Percentiles rank a stretch among this genome's conserved stretches.
These are phyloP conservation scores for Hypoxylon sp. DNA, from an alignment of 2,329 filamentous ascomycete species.

Conservation along the genomic window DNA sequence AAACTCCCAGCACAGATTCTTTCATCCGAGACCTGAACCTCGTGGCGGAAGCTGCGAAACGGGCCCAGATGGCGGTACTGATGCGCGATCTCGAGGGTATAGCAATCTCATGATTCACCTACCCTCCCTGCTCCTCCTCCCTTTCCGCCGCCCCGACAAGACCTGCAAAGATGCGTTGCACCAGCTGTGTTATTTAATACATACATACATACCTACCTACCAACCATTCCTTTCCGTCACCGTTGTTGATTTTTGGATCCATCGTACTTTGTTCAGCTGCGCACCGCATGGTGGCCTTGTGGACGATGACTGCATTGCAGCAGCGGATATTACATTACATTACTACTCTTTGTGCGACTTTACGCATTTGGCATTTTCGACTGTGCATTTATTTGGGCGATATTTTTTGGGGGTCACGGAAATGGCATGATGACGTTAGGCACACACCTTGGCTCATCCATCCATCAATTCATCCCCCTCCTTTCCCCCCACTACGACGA, in stretches of 20 bases:
- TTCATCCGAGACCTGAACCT: slow-evolving; percentile 88
- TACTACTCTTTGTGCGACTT: slow-evolving; percentile 25
- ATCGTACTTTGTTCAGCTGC: not conserved
- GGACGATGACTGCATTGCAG: not conserved
- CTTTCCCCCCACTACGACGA: slow-evolving; percentile 25
- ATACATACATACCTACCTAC: not conserved
- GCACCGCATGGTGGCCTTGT: not conserved
- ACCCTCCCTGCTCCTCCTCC: not conserved
- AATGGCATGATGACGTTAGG: slow-evolving; percentile 32
- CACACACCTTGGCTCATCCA: not conserved
- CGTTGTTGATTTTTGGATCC: not conserved
- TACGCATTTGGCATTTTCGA: slow-evolving; percentile 34
- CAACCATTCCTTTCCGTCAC: slow-evolving; percentile 6
- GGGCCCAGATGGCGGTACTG: slow-evolving; percentile 90
- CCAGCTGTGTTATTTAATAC: slow-evolving; percentile 7
- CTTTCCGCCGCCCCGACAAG: not conserved
- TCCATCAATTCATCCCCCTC: not conserved
- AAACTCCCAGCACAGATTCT: slow-evolving; percentile 60
- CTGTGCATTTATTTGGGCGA: slow-evolving; percentile 25
- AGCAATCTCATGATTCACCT: slow-evolving; percentile 63
- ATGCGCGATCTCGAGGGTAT: slow-evolving; percentile 88
- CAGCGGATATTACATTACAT: slow-evolving; percentile 1
- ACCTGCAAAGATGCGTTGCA: slow-evolving; percentile 8
- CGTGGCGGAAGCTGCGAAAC: slow-evolving; percentile 91
- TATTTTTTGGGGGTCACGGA: slow-evolving; percentile 23